phyloP scores from a whole-genome alignment of 805 yeast species.

The Cyberlindnera samutprakarnensis region DNA sequence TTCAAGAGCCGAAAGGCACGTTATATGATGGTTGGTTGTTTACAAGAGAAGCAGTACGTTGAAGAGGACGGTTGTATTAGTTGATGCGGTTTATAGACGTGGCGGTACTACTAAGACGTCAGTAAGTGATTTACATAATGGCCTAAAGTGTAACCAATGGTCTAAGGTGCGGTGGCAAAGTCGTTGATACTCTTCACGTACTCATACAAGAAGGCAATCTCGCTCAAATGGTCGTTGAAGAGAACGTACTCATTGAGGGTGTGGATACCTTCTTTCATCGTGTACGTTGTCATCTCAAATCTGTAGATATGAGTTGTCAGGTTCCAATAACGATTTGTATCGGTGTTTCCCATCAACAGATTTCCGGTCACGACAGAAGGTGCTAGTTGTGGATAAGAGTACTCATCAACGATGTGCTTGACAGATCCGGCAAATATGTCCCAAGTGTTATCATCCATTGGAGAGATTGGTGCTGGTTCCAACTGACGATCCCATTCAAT shows the following conservation, averaged over 20 bases:
- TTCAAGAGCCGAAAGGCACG: too few species aligned
- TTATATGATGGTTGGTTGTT: too few species aligned
- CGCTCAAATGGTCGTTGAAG: slow-evolving; percentile 45
- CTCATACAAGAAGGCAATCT: slow-evolving; percentile 42
- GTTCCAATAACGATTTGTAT: slow-evolving; percentile 58
- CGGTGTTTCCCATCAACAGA: slow-evolving; percentile 64
- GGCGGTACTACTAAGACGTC: too few species aligned
- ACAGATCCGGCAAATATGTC: slow-evolving; percentile 11
- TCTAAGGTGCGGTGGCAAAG: neutral
- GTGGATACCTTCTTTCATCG: slow-evolving; percentile 35
- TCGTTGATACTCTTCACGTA: slow-evolving; percentile 37
- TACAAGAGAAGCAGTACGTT: too few species aligned
- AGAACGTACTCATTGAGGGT: slow-evolving; percentile 49
- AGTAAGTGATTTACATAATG: neutral
- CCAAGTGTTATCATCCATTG: slow-evolving; percentile 14
- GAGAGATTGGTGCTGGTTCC: slow-evolving; percentile 13
- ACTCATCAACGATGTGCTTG: slow-evolving; percentile 14
- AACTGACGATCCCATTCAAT: slow-evolving; percentile 13
- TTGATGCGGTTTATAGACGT: too few species aligned
- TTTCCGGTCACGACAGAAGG: slow-evolving; percentile 43
- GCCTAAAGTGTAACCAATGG: neutral
- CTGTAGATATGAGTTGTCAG: slow-evolving; percentile 56
- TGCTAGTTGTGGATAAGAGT: slow-evolving; percentile 26
- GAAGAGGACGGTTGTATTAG: too few species aligned
- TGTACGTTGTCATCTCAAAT: slow-evolving; percentile 40